These are phyloP conservation scores for Yamadazyma aaseri DNA, from an alignment of 1,139 yeast genomes.

Conservation along the genomic window DNA sequence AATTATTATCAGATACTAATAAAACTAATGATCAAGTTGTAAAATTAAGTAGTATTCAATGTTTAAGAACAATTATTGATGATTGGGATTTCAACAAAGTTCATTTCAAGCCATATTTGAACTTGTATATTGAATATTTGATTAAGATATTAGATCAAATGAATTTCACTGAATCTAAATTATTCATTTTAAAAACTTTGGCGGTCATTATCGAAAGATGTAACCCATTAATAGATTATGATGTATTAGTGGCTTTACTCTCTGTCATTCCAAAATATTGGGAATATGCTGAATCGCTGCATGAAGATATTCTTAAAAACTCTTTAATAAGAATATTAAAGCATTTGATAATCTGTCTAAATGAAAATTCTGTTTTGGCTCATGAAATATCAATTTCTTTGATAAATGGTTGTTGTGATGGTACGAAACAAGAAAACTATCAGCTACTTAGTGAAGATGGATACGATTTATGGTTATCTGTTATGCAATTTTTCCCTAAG, in stretches of 20 bases:
- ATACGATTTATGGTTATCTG: constrained; percentile 74
- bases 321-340: constrained; percentile 69
- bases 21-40: constrained; percentile 64
- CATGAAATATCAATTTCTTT: constrained; percentile 69
- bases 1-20: constrained; percentile 37
- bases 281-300: constrained; percentile 54
- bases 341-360: constrained; percentile 63
- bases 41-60: constrained; percentile 69
- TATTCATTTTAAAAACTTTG: constrained; percentile 65
- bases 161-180: constrained; percentile 68
- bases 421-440: constrained; percentile 52
- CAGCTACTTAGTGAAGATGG: constrained; percentile 82
- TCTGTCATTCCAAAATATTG: constrained; percentile 70
- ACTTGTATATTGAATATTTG: constrained; percentile 50
- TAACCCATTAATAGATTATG: constrained; percentile 56
- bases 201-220: constrained; percentile 64
- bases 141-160: constrained; percentile 48
- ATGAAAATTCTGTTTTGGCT: constrained; percentile 56
- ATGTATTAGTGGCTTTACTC: constrained; percentile 53
- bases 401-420: constrained; percentile 61
- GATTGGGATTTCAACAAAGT: constrained; percentile 83
- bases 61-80: constrained; percentile 65
- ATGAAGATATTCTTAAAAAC: constrained; percentile 69
- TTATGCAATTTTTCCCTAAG: constrained; percentile 56
- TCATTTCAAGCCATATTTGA: constrained; percentile 64